Base-by-base conservation (phyloP, 176 grass and related monocot species). In the Chrysopogon serrulatus region DNA sequence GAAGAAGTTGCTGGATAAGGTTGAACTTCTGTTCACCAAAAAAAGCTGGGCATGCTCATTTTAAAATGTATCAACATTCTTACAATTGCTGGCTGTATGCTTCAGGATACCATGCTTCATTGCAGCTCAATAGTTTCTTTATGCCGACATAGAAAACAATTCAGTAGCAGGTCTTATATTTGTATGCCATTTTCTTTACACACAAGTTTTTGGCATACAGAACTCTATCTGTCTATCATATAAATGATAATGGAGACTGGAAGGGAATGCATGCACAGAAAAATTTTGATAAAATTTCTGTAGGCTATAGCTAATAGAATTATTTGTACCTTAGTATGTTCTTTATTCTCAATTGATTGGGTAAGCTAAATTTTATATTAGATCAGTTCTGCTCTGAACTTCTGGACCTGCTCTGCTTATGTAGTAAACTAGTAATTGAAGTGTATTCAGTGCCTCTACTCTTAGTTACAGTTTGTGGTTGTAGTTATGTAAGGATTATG, bases 1-100 rank as follows among this genome's bases (percentile, higher is more conserved):
- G 80, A 85, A 89, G 68, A 92, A 89, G 54, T 84, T 98, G 68
- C 37, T 88, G 43, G 73, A 87, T 68, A 98, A 98, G 93, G 96
- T 98, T 61, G 59, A 76, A 48, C 8, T 75, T 68, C 4, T 5
- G 5, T 85, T 76, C 26, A 28, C 36, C 36, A 39, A 8, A 24
- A 24, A 47, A 30, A 45, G 1, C 31, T 82, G 27, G n/a, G 2
- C 16, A 42, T 65, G n/a, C 44, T 4, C 1, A 11, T 18, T 66
- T 66, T 4, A 9, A 15, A 68, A 21, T 79, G 31, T 64, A n/a
- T 57, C 12, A 41, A 11, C 2, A 10, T 65, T 72, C 69, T 21
- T 24, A 42, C 77, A 42, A 18, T 33, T 53, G 53, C 6, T 39
- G 33, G 6, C 42, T 31, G 23, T 72, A 15, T 64, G 42, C 13